Conservation (phyloP, 805 yeast genomes). For the Ogataea sp. region DNA sequence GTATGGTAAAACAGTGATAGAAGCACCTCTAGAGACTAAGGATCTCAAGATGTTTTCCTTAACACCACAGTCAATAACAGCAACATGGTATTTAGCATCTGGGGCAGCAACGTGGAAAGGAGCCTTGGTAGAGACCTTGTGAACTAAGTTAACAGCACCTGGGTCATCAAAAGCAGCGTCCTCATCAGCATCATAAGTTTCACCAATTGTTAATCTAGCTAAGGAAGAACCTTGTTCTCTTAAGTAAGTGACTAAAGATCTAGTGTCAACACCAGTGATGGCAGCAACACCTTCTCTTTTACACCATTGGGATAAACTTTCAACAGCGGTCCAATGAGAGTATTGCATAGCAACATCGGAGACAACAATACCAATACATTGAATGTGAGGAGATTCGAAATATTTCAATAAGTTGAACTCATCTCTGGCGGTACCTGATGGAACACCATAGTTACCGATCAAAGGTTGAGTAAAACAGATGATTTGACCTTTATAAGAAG, state of each 20-base stretch:
- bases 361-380: slow-evolving; percentile 94
- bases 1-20: slow-evolving; percentile 93
- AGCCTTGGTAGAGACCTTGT: slow-evolving; percentile 88
- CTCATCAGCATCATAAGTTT: slow-evolving; percentile 85
- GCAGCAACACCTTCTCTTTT: slow-evolving; percentile 94
- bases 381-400: slow-evolving; percentile 86
- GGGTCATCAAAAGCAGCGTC: slow-evolving; percentile 91
- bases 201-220: slow-evolving; percentile 85
- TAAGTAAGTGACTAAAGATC: slow-evolving; percentile 84
- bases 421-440: slow-evolving; percentile 74
- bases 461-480: slow-evolving; percentile 93
- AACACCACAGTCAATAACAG: slow-evolving; percentile 96
- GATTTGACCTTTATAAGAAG: slow-evolving; percentile 97
- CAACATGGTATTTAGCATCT: slow-evolving; percentile 62
- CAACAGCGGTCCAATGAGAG: slow-evolving; percentile 99
- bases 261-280: slow-evolving; percentile 94
- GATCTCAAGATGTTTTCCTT: slow-evolving; percentile 96
- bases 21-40: slow-evolving; percentile 89
- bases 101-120: slow-evolving; percentile 83
- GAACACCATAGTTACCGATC: slow-evolving; percentile 98
- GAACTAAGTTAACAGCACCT: slow-evolving; percentile 80
- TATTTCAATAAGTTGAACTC: slow-evolving; percentile 79
- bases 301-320: slow-evolving; percentile 93
- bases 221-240: slow-evolving; percentile 95
- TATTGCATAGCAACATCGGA: slow-evolving; percentile 92